Percentiles rank a stretch among this genome's conserved stretches.
Evolutionary conservation across 805 yeast genomes (phyloP).

Genomic region (Pichia californica): DNA sequence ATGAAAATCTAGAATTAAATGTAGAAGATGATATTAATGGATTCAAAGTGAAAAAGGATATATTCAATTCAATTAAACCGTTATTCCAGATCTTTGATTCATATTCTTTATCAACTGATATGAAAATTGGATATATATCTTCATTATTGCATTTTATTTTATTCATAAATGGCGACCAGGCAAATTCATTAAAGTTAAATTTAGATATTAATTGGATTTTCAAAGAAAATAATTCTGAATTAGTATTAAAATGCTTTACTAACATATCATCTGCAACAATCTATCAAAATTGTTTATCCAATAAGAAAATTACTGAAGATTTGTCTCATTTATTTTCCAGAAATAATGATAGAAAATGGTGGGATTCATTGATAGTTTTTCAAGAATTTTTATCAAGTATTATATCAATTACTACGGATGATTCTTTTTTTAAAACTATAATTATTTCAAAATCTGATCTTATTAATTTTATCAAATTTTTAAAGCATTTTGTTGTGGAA

Average conservation of each 20-base stretch:
- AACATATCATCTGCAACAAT: background rate
- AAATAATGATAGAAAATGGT: background rate
- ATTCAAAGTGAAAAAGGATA: background rate
- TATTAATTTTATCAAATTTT: background rate
- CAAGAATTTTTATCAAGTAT: conserved; percentile 4
- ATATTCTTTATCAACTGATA: background rate
- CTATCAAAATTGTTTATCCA: background rate
- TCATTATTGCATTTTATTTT: conserved; percentile 2
- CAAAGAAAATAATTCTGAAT: background rate
- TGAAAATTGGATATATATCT: background rate
- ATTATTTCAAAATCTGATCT: background rate
- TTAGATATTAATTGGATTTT: conserved; percentile 7
- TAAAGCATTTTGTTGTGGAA: conserved; percentile 1
- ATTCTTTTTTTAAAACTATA: background rate
- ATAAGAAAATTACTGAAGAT: background rate
- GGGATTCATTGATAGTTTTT: conserved; percentile 1
- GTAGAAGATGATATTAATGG: no score
- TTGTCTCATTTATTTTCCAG: background rate
- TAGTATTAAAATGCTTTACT: background rate
- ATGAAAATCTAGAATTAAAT: background rate
- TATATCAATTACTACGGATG: conserved; percentile 4
- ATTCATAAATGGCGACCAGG: background rate
- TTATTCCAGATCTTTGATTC: background rate
- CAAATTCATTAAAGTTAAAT: background rate
- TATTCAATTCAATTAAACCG: background rate